Conservation (phyloP, 257 asterid genomes). For the Schizonepeta tenuifolia region DNA sequence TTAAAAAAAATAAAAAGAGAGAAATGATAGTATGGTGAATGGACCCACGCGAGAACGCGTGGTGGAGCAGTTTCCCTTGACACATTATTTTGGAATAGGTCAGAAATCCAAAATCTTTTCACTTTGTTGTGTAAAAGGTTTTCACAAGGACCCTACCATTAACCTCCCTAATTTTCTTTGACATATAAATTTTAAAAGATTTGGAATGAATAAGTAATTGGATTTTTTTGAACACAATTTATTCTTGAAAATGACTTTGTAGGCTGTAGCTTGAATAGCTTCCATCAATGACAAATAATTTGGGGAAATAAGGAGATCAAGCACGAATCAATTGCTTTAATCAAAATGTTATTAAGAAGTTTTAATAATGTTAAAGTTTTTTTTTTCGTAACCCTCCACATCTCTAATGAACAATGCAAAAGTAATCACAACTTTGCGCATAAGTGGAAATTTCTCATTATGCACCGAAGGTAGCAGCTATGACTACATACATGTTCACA, state of each 20-base stretch:
- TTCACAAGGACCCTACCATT: slow-evolving; percentile 55
- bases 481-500: too few species aligned
- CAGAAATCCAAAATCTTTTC: slow-evolving; percentile 43
- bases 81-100: slow-evolving; percentile 38
- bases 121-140: slow-evolving; percentile 56
- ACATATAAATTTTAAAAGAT: neutral
- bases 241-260: slow-evolving; percentile 44
- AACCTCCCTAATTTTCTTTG: slow-evolving; percentile 25
- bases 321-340: neutral
- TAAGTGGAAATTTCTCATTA: too few species aligned
- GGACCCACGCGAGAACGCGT: slow-evolving; percentile 64
- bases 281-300: slow-evolving; percentile 28
- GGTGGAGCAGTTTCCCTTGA: slow-evolving; percentile 46
- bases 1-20: neutral
- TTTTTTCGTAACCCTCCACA: too few species aligned
- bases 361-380: neutral
- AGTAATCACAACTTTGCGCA: neutral
- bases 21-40: slow-evolving; percentile 19
- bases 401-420: neutral
- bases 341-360: neutral
- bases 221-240: slow-evolving; percentile 24
- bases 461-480: too few species aligned
- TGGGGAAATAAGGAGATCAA: slow-evolving; percentile 10
- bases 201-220: slow-evolving; percentile 9
- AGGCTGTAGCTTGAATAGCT: too few species aligned